Evolutionary conservation across 345 rosid species (phyloP).

Genomic region (Citrus sp.): DNA sequence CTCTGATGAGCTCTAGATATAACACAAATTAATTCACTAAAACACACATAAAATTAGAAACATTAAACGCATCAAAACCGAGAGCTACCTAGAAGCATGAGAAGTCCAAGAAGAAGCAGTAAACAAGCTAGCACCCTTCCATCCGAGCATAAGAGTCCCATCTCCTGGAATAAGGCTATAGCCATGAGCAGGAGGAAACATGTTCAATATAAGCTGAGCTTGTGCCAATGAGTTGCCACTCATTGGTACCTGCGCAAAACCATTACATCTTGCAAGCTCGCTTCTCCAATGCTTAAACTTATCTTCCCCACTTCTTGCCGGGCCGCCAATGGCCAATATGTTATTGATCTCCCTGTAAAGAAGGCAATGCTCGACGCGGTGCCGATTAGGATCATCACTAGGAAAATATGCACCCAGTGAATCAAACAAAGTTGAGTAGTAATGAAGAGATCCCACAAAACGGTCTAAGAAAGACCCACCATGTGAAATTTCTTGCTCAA

Average conservation of each 20-base stretch:
- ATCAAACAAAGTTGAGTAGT: constrained; percentile 59
- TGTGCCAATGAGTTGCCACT: constrained; percentile 67
- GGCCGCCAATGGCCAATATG: constrained; percentile 65
- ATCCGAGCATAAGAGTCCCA: constrained; percentile 62
- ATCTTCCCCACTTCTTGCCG: constrained; percentile 65
- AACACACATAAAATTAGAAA: background rate
- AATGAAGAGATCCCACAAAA: constrained; percentile 61
- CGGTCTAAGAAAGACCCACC: constrained; percentile 62
- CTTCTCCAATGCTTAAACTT: constrained; percentile 53
- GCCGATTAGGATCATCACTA: constrained; percentile 38
- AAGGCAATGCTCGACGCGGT: constrained; percentile 48
- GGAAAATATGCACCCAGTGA: constrained; percentile 49
- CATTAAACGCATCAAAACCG: background rate
- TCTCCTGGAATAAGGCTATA: constrained; percentile 59
- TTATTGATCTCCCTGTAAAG: constrained; percentile 56
- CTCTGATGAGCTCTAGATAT: background rate
- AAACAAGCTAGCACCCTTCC: constrained; percentile 62
- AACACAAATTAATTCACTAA: background rate
- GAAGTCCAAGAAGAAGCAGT: constrained; percentile 73
- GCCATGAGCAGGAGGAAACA: constrained; percentile 61
- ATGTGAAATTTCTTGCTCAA: constrained; percentile 57
- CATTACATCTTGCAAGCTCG: constrained; percentile 29
- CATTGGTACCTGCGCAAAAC: constrained; percentile 49
- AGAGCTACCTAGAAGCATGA: constrained; percentile 25
- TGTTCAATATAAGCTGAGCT: constrained; percentile 63